A percentile compares a stretch with the other conserved stretches of the same genome.
phyloP scores from a whole-genome alignment of 140 eudicot genomes.

The Oenanthe javanica region DNA sequence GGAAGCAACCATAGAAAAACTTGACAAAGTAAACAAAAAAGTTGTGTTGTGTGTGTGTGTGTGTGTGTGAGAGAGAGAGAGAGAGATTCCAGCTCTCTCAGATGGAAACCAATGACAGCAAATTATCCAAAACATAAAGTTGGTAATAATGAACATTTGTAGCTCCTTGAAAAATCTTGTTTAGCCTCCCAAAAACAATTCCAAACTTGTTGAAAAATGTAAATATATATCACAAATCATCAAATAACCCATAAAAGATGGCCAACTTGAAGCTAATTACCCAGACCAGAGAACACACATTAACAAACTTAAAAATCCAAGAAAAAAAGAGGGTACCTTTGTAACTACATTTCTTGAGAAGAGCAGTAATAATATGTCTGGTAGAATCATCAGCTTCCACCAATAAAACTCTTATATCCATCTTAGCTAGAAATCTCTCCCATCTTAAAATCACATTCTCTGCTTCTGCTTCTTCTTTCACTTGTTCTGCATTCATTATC shows the following conservation, averaged over 20 bases:
- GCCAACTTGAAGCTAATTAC: neutral
- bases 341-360: slow-evolving; percentile 55
- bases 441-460: neutral
- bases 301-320: neutral
- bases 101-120: no score
- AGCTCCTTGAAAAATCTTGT: no score
- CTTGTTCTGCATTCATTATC: neutral
- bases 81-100: no score
- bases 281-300: neutral
- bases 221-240: neutral
- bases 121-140: no score
- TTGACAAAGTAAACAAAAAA: neutral
- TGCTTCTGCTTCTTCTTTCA: neutral
- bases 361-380: slow-evolving; percentile 47
- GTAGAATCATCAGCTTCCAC: slow-evolving; percentile 64
- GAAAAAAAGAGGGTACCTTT: slow-evolving; percentile 27
- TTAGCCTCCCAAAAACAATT: neutral
- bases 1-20: neutral
- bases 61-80: neutral
- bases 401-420: slow-evolving; percentile 44
- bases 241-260: neutral
- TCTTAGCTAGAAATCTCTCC: slow-evolving; percentile 15
- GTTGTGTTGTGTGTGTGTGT: neutral
- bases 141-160: no score
- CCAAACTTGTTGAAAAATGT: neutral